Evolutionary conservation across 2,329 filamentous ascomycete genomes (phyloP), one percentile per base, ranked within the genome.

Genomic region (Pseudogymnoascus sp.): DNA sequence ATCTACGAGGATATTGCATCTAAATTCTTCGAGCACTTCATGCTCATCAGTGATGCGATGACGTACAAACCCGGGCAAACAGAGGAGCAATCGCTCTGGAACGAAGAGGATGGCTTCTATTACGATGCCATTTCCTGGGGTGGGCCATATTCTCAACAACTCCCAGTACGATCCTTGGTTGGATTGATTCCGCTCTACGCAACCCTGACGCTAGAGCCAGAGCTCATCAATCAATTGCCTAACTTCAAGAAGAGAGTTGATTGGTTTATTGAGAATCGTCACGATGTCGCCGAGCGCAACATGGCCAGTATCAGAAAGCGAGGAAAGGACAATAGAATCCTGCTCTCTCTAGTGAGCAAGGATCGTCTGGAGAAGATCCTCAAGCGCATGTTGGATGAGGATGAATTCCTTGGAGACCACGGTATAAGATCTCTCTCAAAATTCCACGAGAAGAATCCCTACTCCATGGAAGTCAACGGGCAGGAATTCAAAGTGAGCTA

Each of bases 21-120:
- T 60, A 97, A 97, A 77, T 97, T 97, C 80, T 97, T 97, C 71
- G 95, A 97, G 78, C 95, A 97, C 72, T 97, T 97, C 77, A 90
- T 97, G 72, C 88, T 97, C 75, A 97, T 97, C 75, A 96, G 91
- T 72, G 95, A 97, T 77, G 95, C 93, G 63, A 97, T 97, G 93
- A 91, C 89, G 0, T 93, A 89, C 82, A 88, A 82, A 76, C 84
- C 81, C 70, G 91, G 78, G 69, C 81, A 75, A 76, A 88, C 77
- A 78, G 87, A 85, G 68, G 90, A 95, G 70, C 86, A 91, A 71
- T 96, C 93, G 35, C 79, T 97, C 6, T 97, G 93, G 93, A 97
- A 97, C 71, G 92, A 97, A 28, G 85, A 96, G 66, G 93, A 97
- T 75, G 92, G 91, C 63, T 97, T 97, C 81, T 97, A 97, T 81